A percentile compares a stretch with the other conserved stretches of the same genome.
phyloP scores from a whole-genome alignment of 371 early-diverging fungal genomes.

The Conidiobolus incongruus region DNA sequence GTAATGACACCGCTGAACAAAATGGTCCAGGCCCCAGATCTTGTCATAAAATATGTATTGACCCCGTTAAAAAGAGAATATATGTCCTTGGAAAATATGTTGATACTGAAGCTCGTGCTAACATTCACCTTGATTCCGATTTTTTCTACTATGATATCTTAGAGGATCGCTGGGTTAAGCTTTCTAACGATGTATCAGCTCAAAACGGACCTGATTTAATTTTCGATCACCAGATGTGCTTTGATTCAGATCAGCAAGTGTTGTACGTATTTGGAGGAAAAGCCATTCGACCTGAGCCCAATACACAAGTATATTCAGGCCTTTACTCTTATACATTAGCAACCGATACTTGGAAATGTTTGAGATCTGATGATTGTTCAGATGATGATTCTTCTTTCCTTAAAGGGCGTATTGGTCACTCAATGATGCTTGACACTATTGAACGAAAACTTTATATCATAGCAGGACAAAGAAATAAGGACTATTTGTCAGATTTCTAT shows the following conservation, averaged over 20 bases:
- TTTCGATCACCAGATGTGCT: conserved; percentile 87
- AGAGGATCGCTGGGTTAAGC: conserved; percentile 36
- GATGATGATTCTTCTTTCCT: too few species aligned
- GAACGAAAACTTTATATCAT: conserved; percentile 60
- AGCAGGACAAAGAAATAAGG: conserved; percentile 68
- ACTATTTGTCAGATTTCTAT: conserved; percentile 45
- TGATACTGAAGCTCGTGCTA: conserved; percentile 35
- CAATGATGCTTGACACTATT: conserved; percentile 60
- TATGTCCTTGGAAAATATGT: conserved; percentile 77
- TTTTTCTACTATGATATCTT: conserved; percentile 70
- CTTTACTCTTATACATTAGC: conserved; percentile 64
- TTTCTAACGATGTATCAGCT: conserved; percentile 30
- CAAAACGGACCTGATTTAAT: conserved; percentile 74
- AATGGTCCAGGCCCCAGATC: conserved; percentile 78
- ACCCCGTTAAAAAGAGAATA: conserved; percentile 39
- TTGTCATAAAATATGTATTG: conserved; percentile 82
- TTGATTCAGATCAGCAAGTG: conserved; percentile 39
- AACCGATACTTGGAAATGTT: too few species aligned
- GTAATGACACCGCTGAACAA: conserved; percentile 46
- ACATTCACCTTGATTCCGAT: conserved; percentile 42
- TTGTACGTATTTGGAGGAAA: conserved; percentile 86
- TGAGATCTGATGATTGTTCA: too few species aligned
- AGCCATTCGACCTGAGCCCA: conserved; percentile 27
- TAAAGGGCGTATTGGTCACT: conserved; percentile 66
- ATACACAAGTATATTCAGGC: conserved; percentile 50